Base-by-base conservation (phyloP, 164 flowering plant species). In the Stephania japonica region DNA sequence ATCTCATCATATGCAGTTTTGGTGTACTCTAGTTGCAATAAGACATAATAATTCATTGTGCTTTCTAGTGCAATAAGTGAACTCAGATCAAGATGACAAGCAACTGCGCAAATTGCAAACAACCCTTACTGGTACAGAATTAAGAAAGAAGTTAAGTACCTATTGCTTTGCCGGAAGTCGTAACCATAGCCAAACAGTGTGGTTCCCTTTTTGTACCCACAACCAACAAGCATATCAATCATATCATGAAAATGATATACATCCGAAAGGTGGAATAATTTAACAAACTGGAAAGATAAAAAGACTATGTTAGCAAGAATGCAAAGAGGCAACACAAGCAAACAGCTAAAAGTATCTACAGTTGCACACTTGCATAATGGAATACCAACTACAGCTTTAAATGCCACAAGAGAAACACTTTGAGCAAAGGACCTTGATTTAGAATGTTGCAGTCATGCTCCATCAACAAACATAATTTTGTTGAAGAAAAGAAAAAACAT, bases 121-220 rank as follows among this genome's bases (percentile, higher is more conserved):
- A 70, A 72, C 26, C 42, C 75, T 44, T 65, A 68, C 21, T 13
- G 8, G 23, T 70, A 32, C 59, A 74, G 42, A 68, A 5, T 16
- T 68, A 19, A 1, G 2, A 19, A 19, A 24, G 49, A 67, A 74
- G 19, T 49, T 42, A 69, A 73, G 4, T 86, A 90, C 99, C 99
- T 90, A 69, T 87, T 92, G 86, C 99, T 92, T 83, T 94, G 99
- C 69, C 99, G 85, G 77, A 91, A 91, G 78, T 92, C 99, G 83
- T 91, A 94, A 71, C 95, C 97, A 84, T 78, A 91, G 73, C 99
- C 99, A 78, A 94, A 94, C 79, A 92, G 81, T 9, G 93, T 91
- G 69, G 88, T 86, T 70, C 97, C 99, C 75, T 92, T 91, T 86
- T 88, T 80, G 77, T 89, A 89, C 18, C 99, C 99, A 70, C 95